phyloP scores from a whole-genome alignment of 2,329 filamentous ascomycete species.

The Mariannaea sp. region DNA sequence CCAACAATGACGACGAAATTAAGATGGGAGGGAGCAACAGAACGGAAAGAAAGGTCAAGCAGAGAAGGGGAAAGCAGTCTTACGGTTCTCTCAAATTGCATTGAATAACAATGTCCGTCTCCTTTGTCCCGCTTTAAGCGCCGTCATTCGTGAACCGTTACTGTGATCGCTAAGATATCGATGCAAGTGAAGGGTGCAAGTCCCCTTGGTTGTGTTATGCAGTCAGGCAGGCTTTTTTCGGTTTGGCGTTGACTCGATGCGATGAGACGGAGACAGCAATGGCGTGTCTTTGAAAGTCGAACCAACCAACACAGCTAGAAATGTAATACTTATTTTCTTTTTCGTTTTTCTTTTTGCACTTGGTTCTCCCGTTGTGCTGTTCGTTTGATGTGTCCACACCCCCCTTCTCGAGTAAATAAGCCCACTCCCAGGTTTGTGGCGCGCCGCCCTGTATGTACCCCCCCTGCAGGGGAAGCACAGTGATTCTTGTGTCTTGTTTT shows the following conservation, averaged over 20 bases:
- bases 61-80: not conserved
- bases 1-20: not conserved
- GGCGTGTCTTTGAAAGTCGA: constrained; percentile 26
- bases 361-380: too few relatives aligned
- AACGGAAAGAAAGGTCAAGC: constrained; percentile 2
- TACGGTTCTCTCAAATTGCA: constrained; percentile 4
- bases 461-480: constrained; percentile 26
- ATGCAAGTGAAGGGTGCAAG: constrained; percentile 4
- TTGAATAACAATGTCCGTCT: not conserved
- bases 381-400: constrained; percentile 27
- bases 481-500: constrained; percentile 13
- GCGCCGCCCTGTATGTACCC: constrained; percentile 5
- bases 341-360: not conserved
- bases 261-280: constrained; percentile 18
- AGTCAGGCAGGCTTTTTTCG: constrained; percentile 12
- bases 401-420: constrained; percentile 31
- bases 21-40: not conserved
- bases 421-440: constrained; percentile 22
- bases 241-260: constrained; percentile 23
- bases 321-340: constrained; percentile 1
- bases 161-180: not conserved
- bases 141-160: not conserved
- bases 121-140: constrained; percentile 17
- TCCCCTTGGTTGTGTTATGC: not conserved
- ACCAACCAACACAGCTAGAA: constrained; percentile 21